Conservation (phyloP, 2,329 filamentous ascomycete genomes). For the Aspergillus unguis region DNA sequence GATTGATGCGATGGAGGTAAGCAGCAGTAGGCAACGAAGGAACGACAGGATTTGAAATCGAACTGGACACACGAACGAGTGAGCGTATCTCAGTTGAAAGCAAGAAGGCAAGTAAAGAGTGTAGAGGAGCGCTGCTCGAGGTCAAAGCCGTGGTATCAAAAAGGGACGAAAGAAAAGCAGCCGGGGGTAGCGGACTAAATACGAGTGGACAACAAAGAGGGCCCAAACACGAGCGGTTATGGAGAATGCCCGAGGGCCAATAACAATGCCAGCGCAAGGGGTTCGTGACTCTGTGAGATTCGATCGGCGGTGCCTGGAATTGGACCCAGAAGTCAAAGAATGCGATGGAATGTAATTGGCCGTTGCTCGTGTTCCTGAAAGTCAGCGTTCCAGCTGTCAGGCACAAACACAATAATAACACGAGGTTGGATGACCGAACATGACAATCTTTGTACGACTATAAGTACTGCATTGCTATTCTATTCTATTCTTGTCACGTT, state of each 20-base stretch:
- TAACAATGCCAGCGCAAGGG: conserved; percentile 13
- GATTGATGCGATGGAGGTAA: not conserved
- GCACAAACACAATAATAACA: conserved; percentile 1
- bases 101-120: conserved; percentile 21
- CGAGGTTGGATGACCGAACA: not conserved
- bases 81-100: conserved; percentile 21
- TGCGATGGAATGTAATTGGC: not conserved
- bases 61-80: conserved; percentile 23
- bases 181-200: conserved; percentile 12
- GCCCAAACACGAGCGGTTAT: conserved; percentile 2
- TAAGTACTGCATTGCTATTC: too few relatives aligned
- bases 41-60: conserved; percentile 11
- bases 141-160: conserved; percentile 16
- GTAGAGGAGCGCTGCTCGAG: conserved; percentile 29
- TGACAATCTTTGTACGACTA: not conserved
- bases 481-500: not conserved
- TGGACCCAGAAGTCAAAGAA: conserved; percentile 3
- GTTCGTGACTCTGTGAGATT: conserved; percentile 7
- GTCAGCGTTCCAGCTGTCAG: conserved; percentile 8
- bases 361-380: conserved; percentile 10
- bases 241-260: conserved; percentile 11
- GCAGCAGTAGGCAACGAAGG: conserved; percentile 11
- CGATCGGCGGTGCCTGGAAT: conserved; percentile 5
- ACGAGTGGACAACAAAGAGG: conserved; percentile 3
- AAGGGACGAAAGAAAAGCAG: conserved; percentile 7